Conservation (phyloP, 2,329 filamentous ascomycete species). For the Emergomyces africanus region DNA sequence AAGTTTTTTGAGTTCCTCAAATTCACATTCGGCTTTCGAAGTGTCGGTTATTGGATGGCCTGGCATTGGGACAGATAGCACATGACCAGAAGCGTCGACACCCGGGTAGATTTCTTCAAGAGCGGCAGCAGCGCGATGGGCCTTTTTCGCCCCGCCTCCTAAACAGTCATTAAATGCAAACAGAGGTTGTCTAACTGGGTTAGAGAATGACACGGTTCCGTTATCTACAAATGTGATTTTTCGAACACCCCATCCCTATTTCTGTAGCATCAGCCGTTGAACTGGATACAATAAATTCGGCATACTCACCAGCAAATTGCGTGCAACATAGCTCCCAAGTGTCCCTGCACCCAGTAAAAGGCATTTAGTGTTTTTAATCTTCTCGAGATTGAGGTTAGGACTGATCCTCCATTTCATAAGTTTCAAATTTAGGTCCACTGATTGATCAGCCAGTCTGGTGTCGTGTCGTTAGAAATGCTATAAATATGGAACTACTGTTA, state of each 20-base stretch:
- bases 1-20: constrained; percentile 58
- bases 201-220: constrained; percentile 85
- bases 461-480: not conserved
- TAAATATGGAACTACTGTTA: not conserved
- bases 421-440: constrained; percentile 91
- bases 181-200: constrained; percentile 86
- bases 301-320: constrained; percentile 56
- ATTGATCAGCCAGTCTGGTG: constrained; percentile 65
- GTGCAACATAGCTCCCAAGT: constrained; percentile 82
- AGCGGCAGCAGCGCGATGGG: constrained; percentile 63
- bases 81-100: constrained; percentile 66
- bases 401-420: constrained; percentile 98
- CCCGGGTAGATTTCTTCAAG: constrained; percentile 82
- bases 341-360: constrained; percentile 86
- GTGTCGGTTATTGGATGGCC: constrained; percentile 77
- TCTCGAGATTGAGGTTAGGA: constrained; percentile 73
- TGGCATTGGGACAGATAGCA: constrained; percentile 85
- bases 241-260: constrained; percentile 73
- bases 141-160: constrained; percentile 73
- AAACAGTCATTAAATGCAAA: constrained; percentile 85
- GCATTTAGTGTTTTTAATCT: constrained; percentile 80
- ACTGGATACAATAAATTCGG: not conserved
- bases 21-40: constrained; percentile 56
- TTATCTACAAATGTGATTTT: constrained; percentile 97
- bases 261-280: not conserved